phyloP scores from a whole-genome alignment of 495 filamentous ascomycete species.

The Chaetomium fimeti region DNA sequence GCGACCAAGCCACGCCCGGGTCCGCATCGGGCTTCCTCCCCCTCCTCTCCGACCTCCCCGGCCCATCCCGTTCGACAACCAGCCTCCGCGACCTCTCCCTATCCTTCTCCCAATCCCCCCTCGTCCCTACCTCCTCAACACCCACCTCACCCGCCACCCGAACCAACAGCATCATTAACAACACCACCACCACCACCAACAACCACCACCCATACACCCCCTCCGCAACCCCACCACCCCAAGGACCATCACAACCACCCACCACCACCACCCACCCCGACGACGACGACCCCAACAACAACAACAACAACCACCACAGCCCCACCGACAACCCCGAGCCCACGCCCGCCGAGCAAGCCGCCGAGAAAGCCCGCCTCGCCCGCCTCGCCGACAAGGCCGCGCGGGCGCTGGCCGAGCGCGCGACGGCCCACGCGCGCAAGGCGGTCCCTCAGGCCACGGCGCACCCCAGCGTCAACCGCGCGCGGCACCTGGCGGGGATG shows the following conservation, averaged over 20 bases:
- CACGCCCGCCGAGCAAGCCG: constrained; percentile 44
- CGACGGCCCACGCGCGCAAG: constrained; percentile 49
- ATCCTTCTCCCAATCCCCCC: constrained; percentile 27
- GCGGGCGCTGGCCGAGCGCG: constrained; percentile 47
- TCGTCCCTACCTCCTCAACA: constrained; percentile 20
- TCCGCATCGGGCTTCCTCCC: constrained; percentile 32
- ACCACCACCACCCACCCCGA: constrained; percentile 5
- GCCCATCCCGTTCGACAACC: constrained; percentile 25
- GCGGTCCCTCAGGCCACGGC: constrained; percentile 42
- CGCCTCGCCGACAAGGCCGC: constrained; percentile 49
- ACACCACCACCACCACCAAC: constrained; percentile 7
- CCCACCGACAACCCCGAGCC: constrained; percentile 14
- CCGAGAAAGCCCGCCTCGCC: constrained; percentile 53
- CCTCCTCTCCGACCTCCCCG: constrained; percentile 21
- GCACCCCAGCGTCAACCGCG: constrained; percentile 50
- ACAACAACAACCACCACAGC: constrained; percentile 4
- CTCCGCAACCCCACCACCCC: constrained; percentile 12
- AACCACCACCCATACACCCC: constrained; percentile 6
- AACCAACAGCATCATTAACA: constrained; percentile 8
- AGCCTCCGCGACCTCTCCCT: constrained; percentile 32
- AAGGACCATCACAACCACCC: constrained; percentile 11
- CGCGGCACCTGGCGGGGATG: constrained; percentile 48
- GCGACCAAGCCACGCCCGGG: constrained; percentile 27
- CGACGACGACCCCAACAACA: constrained; percentile 11
- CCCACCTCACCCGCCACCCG: constrained; percentile 23